Evolutionary conservation across 768 basidiomycete species (phyloP).

Genomic region (Suillus spraguei): DNA sequence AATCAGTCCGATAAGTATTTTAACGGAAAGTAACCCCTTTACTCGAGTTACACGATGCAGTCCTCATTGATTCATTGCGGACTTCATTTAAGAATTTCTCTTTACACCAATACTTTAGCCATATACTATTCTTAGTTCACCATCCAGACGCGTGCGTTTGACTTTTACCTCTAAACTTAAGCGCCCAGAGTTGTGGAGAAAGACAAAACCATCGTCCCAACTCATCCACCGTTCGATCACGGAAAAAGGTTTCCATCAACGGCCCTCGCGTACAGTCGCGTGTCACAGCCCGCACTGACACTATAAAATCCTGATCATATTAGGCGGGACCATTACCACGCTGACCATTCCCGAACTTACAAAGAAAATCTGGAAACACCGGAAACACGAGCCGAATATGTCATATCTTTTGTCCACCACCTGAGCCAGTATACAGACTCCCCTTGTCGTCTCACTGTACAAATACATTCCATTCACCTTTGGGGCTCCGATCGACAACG

Average conservation of each 20-base stretch:
- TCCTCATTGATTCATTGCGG: slow-evolving; percentile 5
- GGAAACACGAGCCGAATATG: background rate
- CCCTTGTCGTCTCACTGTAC: background rate
- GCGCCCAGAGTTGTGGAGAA: background rate
- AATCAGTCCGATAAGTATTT: background rate
- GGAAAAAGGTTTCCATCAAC: background rate
- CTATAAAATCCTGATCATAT: background rate
- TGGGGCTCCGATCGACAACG: background rate
- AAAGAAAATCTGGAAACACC: slow-evolving; percentile 1
- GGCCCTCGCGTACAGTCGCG: background rate
- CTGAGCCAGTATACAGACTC: background rate
- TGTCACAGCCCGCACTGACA: background rate
- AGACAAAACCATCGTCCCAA: background rate
- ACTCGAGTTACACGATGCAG: background rate
- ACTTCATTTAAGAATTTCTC: slow-evolving; percentile 2
- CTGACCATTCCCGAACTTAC: background rate
- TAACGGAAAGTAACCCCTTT: slow-evolving; percentile 8
- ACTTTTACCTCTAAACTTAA: background rate
- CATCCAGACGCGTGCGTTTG: background rate
- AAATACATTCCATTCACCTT: background rate
- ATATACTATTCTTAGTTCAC: background rate
- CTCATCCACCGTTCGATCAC: background rate
- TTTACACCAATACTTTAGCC: background rate
- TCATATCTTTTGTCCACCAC: background rate
- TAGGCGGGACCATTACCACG: background rate